Percentiles rank a stretch among this genome's conserved stretches.
These are phyloP conservation scores for Leucosporidium creatinivorum DNA, from an alignment of 768 basidiomycete species.

Conservation along the genomic window DNA sequence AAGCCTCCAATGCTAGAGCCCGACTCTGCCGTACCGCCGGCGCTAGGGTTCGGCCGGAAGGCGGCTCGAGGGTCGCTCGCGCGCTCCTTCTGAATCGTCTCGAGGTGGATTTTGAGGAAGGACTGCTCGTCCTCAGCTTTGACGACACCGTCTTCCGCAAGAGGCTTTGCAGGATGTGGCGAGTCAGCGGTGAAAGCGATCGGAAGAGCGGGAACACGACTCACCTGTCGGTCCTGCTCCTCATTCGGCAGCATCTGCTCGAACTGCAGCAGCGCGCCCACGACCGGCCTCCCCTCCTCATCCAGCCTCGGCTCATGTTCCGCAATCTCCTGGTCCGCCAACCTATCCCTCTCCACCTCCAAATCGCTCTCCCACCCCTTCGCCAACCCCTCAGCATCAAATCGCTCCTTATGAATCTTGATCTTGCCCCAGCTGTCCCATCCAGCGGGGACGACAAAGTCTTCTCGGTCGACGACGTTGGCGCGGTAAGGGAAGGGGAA, in stretches of 20 bases:
- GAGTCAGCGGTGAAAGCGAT: neutral
- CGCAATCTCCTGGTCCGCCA: neutral
- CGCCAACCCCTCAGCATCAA: slow-evolving; percentile 72
- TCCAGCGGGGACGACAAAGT: slow-evolving; percentile 82
- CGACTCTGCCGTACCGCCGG: neutral
- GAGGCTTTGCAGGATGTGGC: neutral
- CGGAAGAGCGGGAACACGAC: neutral
- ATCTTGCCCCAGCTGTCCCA: slow-evolving; percentile 99
- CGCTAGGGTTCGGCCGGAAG: slow-evolving; percentile 46
- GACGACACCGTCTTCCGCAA: neutral
- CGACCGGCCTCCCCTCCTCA: neutral
- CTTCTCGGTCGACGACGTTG: slow-evolving; percentile 87
- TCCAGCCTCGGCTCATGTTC: slow-evolving; percentile 6
- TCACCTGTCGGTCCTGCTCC: slow-evolving; percentile 12
- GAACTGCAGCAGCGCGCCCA: slow-evolving; percentile 15
- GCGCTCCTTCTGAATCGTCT: slow-evolving; percentile 80
- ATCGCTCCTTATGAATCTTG: slow-evolving; percentile 76
- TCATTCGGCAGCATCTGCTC: slow-evolving; percentile 29
- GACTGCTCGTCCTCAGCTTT: slow-evolving; percentile 73
- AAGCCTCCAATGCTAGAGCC: neutral
- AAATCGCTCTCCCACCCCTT: slow-evolving; percentile 54
- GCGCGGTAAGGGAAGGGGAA: slow-evolving; percentile 83
- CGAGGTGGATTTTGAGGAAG: slow-evolving; percentile 85
- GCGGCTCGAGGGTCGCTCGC: slow-evolving; percentile 81
- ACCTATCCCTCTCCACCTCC: slow-evolving; percentile 33